Percentiles rank a stretch among this genome's conserved stretches.
phyloP scores from a whole-genome alignment of 768 basidiomycete species.

The Kondoa subrosea region DNA sequence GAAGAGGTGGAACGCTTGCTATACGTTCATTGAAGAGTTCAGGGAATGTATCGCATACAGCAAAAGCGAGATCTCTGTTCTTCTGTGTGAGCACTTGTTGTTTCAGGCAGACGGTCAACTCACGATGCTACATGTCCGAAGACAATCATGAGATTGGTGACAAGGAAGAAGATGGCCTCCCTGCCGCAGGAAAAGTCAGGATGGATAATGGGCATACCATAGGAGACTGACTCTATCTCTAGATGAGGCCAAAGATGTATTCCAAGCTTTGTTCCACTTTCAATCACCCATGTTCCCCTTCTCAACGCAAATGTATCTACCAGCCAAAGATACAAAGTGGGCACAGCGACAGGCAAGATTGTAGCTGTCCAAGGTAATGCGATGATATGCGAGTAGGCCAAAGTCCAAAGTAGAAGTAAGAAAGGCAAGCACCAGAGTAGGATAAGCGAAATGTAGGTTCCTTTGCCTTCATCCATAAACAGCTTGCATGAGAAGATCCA shows the following conservation, averaged over 20 bases:
- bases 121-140: slow-evolving; percentile 22
- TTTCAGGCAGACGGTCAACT: not conserved
- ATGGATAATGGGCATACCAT: not conserved
- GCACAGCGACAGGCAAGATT: not conserved
- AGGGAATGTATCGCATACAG: not conserved
- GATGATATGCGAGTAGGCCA: slow-evolving; percentile 3
- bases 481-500: slow-evolving; percentile 12
- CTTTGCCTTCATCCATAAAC: slow-evolving; percentile 19
- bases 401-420: slow-evolving; percentile 18
- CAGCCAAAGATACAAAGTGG: slow-evolving; percentile 11
- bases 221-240: slow-evolving; percentile 19
- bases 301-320: slow-evolving; percentile 18
- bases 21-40: slow-evolving; percentile 16
- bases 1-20: slow-evolving; percentile 18
- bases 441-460: slow-evolving; percentile 21
- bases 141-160: slow-evolving; percentile 25
- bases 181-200: not conserved
- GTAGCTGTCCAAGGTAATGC: slow-evolving; percentile 3
- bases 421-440: slow-evolving; percentile 21
- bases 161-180: slow-evolving; percentile 25
- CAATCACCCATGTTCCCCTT: slow-evolving; percentile 23
- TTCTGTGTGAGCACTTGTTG: no score
- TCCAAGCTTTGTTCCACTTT: slow-evolving; percentile 20
- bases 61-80: not conserved
- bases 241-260: slow-evolving; percentile 14